Conservation (phyloP, 1,139 yeast species). For the Suhomyces bolitotheri region DNA sequence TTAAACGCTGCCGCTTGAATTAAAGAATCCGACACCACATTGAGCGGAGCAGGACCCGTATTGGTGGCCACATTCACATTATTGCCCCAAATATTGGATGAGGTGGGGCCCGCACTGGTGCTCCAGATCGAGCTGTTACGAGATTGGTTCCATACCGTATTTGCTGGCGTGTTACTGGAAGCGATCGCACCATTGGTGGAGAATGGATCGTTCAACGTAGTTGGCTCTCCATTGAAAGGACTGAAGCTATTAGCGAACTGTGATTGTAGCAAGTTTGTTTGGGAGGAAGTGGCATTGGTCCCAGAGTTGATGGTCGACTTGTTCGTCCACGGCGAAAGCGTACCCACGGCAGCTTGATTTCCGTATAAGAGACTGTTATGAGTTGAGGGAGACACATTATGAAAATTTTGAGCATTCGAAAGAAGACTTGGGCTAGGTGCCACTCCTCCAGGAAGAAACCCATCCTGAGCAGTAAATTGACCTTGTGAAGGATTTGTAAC, state of each 20-base stretch:
- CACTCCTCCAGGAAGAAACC: constrained; percentile 7
- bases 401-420: constrained; percentile 8
- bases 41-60: constrained; percentile 1
- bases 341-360: constrained; percentile 2
- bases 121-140: constrained; percentile 40
- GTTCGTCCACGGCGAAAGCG: constrained; percentile 20
- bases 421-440: constrained; percentile 6
- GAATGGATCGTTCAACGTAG: constrained; percentile 7
- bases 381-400: constrained; percentile 13
- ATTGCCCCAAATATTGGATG: constrained; percentile 13
- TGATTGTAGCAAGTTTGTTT: constrained; percentile 9
- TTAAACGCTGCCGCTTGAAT: constrained; percentile 34
- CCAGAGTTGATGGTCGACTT: constrained; percentile 17
- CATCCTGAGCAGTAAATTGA: constrained; percentile 13
- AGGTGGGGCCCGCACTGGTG: constrained; percentile 15
- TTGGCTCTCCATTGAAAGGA: constrained; percentile 14
- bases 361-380: constrained; percentile 12
- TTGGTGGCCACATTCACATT: constrained; percentile 8
- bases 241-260: constrained; percentile 15
- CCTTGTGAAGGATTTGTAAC: constrained; percentile 23
- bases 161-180: constrained; percentile 1
- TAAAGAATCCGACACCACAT: constrained; percentile 7
- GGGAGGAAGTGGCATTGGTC: constrained; percentile 4
- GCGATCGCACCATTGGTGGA: constrained; percentile 5
- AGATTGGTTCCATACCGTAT: constrained; percentile 26